These are phyloP conservation scores for Samsoniella hepiali DNA, from an alignment of 2,329 filamentous ascomycete genomes.

Conservation along the genomic window DNA sequence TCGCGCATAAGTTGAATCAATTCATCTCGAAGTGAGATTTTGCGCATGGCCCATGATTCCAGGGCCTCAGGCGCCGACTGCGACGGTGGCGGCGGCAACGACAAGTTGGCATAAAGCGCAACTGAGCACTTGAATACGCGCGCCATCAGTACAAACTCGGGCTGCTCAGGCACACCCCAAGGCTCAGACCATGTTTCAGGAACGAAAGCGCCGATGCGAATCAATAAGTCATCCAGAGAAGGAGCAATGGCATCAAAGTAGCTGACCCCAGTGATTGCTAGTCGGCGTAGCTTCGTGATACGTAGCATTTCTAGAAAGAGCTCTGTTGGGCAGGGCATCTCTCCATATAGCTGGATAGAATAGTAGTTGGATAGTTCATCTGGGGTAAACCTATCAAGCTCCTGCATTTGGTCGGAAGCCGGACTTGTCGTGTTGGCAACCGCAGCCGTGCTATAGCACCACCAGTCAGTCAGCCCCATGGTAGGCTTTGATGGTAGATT, in stretches of 20 bases:
- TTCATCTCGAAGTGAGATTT: not conserved
- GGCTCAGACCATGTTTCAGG: slow-evolving; percentile 1
- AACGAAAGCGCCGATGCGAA: not conserved
- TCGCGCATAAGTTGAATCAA: slow-evolving; percentile 9
- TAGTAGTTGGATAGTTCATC: not conserved
- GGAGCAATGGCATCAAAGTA: not conserved
- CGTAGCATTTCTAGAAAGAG: slow-evolving; percentile 1
- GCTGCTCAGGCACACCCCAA: not conserved
- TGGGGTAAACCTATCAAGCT: not conserved
- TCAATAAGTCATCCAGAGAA: not conserved
- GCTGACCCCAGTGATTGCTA: not conserved
- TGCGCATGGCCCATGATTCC: not conserved
- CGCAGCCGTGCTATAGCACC: not conserved
- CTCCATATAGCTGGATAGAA: not conserved
- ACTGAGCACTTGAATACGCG: not conserved
- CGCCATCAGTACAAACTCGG: slow-evolving; percentile 2
- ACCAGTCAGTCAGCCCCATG: not conserved
- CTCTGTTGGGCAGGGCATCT: slow-evolving; percentile 2
- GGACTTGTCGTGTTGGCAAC: slow-evolving; percentile 11
- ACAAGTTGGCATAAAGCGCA: not conserved
- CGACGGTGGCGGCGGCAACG: slow-evolving; percentile 2
- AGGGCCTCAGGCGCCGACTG: not conserved
- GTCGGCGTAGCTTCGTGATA: not conserved
- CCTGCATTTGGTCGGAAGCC: not conserved
- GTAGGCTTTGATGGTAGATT: not conserved